Base-by-base conservation (phyloP, 345 rosid genomes). In the Dovyalis caffra region DNA sequence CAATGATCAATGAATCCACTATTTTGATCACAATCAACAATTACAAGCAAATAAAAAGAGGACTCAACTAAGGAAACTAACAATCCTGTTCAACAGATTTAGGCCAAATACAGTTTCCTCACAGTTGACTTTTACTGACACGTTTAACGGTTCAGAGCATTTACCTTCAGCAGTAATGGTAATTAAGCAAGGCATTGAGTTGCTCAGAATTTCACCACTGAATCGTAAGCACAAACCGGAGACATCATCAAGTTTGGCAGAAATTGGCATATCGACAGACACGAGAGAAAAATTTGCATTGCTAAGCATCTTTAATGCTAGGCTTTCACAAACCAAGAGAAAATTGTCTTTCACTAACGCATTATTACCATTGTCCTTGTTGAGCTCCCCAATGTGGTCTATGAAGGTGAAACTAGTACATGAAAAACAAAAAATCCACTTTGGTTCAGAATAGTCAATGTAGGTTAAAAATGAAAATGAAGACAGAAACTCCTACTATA, bases 91-190 rank as follows among this genome's bases (percentile, higher is more conserved):
- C 85, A 95, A 82, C 63, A 93, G 78, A 80, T 95, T 95, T 70
- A 91, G 79, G 77, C 97, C 99, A 72, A 95, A 93, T 25, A 95
- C 93, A 0, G 98, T 92, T 82, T 95, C 98, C 83, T 95, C 92
- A 64, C 98, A 93, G 73, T 95, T 95, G 78, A 93, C 87, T 87
- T 95, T 93, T 4, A 89, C 77, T 9, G 79, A 80, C 63, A 88
- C 47, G 32, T 85, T 84, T 74, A 95, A 76, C 61, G 87, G 91
- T 68, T 93, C 90, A 1, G 81, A 83, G 88, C 95, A 90, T 83
- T 90, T 93, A 79, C 99, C 99, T 87, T 93, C 89, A 32, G 91
- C 86, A 23, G 85, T 88, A 62, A 89, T 73, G 56, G 96, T 89
- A 76, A 91, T 87, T 77, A 95, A 87, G 88, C 96, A 91, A 69